Evolutionary conservation across 371 early-diverging fungal genomes (phyloP), one percentile per base, ranked within the genome.

Genomic region (Mucor sp.): DNA sequence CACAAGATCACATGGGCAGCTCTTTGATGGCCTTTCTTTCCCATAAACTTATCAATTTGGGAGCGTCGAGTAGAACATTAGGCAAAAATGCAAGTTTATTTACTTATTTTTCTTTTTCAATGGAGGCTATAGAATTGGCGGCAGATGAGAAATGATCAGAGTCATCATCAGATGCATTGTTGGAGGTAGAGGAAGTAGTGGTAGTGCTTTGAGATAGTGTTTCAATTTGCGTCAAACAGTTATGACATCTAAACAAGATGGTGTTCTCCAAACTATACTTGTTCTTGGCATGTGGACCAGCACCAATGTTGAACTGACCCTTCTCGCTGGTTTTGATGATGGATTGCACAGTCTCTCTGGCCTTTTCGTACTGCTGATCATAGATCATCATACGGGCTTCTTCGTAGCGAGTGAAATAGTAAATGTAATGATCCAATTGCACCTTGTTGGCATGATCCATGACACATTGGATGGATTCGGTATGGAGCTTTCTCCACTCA

Each of bases 401-500:
- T 64, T 90, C 90, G 66, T 88, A 88, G 4, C 84, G 79, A 4
- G 85, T 62, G 61, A 86, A 89, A 44, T 89, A 86, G 33, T 89
- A 84, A 7, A 90, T 68, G 67, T 86, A 90, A 65, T 90, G 91
- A 65, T 90, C 91, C n/a, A 84, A 70, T 14, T 74, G 70, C 6
- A 89, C 75, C 28, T 77, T 68, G 58, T 71, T 58, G 17, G 83
- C 75, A 50, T 77, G 59, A 1, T 74, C 68, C 58, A 75, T 60
- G 6, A 83, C 74, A 17, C 50, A 32, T 9, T 65, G 62, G 17
- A 80, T 66, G 0, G 79, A 76, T 23, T 57, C 61, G 9, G 58
- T 32, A 60, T 79, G 76, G 8, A 69, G 33, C 8, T 58, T 58
- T 9, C 58, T 21, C 66, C 68, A 63, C 56, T 67, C 60, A 12